Percentiles rank a stretch among this genome's conserved stretches.
Conservation (phyloP, 257 asterid species). For the Pogostemon cablin region DNA sequence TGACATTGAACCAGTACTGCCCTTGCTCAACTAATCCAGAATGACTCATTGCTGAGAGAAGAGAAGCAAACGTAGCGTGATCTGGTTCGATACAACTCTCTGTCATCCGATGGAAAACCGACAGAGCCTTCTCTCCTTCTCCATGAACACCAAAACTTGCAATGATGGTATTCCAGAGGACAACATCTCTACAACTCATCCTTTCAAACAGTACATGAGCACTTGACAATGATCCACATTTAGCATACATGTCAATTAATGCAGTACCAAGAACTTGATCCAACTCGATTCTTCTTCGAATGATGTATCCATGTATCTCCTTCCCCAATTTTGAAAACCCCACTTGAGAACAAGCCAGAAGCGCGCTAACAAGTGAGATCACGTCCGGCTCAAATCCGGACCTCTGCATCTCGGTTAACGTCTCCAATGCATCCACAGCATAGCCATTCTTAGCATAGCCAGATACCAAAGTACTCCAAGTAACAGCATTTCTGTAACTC, state of each 20-base stretch:
- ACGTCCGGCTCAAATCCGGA: constrained; percentile 57
- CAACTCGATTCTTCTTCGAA: constrained; percentile 52
- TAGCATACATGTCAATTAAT: constrained; percentile 78
- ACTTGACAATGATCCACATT: constrained; percentile 61
- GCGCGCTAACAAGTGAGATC: constrained; percentile 66
- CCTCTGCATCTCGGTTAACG: constrained; percentile 64
- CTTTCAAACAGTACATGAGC: constrained; percentile 53
- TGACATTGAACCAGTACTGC: constrained; percentile 54
- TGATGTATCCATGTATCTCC: constrained; percentile 58
- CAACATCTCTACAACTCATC: constrained; percentile 46
- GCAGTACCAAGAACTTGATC: constrained; percentile 63
- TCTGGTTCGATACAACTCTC: constrained; percentile 51
- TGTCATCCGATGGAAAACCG: constrained; percentile 55
- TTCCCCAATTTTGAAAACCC: constrained; percentile 55
- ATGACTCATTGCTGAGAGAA: constrained; percentile 81
- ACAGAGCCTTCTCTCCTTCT: constrained; percentile 63
- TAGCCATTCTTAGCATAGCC: constrained; percentile 69
- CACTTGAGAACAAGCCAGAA: constrained; percentile 67
- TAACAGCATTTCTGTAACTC: constrained; percentile 49
- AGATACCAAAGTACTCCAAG: constrained; percentile 82
- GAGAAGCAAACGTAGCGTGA: constrained; percentile 84
- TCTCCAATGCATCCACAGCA: constrained; percentile 49
- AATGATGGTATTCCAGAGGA: constrained; percentile 77
- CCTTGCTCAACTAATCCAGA: constrained; percentile 78
- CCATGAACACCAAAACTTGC: constrained; percentile 82